Conservation (phyloP, 1,284 basidiomycete species). For the Ustilago vetiveriae region DNA sequence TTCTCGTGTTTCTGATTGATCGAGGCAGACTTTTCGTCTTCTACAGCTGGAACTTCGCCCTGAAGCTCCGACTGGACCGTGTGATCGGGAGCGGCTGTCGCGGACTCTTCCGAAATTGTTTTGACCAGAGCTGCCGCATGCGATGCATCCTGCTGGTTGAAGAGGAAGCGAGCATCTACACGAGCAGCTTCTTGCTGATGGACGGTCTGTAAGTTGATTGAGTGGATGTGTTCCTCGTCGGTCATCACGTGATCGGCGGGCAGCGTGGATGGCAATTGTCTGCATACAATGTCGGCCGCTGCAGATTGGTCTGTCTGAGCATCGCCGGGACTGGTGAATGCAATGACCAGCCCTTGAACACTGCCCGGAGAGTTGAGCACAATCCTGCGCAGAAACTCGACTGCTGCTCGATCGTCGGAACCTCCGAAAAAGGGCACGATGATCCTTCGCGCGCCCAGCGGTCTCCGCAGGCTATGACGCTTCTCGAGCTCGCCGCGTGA, state of each 20-base stretch:
- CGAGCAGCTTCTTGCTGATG: conserved; percentile 36
- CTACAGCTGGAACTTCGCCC: too few relatives aligned
- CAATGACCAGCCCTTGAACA: conserved; percentile 42
- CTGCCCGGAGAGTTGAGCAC: conserved; percentile 18
- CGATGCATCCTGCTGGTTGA: conserved; percentile 32
- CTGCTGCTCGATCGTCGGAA: conserved; percentile 45
- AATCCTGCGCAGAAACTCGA: conserved; percentile 31
- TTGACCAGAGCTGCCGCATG: conserved; percentile 12
- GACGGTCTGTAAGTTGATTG: conserved; percentile 47
- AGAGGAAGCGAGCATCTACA: conserved; percentile 43
- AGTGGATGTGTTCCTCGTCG: conserved; percentile 28
- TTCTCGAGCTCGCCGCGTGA: conserved; percentile 18
- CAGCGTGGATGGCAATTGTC: conserved; percentile 1
- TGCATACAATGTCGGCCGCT: not conserved
- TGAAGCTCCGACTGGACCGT: not conserved
- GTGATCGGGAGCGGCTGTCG: not conserved
- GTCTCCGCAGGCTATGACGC: conserved; percentile 16
- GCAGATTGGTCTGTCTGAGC: not conserved
- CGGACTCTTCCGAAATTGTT: conserved; percentile 14
- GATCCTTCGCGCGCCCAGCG: conserved; percentile 18
- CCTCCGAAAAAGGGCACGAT: conserved; percentile 53
- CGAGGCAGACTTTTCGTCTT: not conserved
- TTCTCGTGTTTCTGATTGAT: not conserved
- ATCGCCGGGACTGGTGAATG: conserved; percentile 10
- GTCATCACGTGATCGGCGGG: conserved; percentile 1